These are phyloP conservation scores for Osmanthus fragrans DNA, from an alignment of 257 asterid genomes.

Conservation along the genomic window DNA sequence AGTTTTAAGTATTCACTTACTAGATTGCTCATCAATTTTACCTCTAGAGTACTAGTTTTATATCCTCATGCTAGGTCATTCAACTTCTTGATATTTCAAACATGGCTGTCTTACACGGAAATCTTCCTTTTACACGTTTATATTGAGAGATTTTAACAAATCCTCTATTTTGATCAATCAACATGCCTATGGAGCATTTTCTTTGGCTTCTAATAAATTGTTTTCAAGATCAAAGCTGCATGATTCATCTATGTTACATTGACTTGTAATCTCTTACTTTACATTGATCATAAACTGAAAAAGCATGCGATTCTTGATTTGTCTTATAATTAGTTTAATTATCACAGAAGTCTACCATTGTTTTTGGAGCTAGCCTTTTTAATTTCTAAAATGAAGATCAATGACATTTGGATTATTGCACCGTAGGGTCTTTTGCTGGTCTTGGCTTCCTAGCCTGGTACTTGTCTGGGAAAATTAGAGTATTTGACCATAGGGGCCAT, in stretches of 20 bases:
- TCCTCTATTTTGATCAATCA: no score
- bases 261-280: not conserved
- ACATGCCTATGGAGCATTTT: no score
- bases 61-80: not conserved
- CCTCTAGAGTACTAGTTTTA: not conserved
- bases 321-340: not conserved
- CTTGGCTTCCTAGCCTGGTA: constrained; percentile 80
- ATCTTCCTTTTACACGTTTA: no score
- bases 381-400: constrained; percentile 8
- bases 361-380: not conserved
- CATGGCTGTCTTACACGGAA: not conserved
- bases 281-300: not conserved
- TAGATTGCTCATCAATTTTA: not conserved
- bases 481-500: constrained; percentile 74
- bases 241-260: no score
- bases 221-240: no score
- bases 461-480: constrained; percentile 66
- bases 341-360: not conserved
- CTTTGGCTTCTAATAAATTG: no score
- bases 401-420: constrained; percentile 24
- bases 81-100: not conserved
- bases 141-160: no score
- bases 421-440: constrained; percentile 87
- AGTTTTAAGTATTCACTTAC: not conserved
- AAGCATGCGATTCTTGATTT: not conserved